A percentile compares a stretch with the other conserved stretches of the same genome.
Conservation (phyloP, 768 basidiomycete genomes). For the Boletus tomentosulus region DNA sequence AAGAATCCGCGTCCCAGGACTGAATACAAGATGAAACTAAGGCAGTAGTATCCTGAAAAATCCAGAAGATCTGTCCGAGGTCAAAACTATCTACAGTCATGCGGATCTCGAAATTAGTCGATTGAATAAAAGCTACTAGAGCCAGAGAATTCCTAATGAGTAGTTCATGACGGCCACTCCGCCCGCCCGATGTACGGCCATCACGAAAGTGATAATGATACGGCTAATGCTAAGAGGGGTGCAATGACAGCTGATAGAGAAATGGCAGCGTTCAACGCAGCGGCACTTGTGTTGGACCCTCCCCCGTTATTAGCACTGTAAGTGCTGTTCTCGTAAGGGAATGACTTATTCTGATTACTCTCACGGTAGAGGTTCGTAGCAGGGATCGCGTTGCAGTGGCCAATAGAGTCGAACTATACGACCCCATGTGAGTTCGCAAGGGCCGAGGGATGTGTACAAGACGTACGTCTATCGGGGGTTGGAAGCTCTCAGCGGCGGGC, state of each 20-base stretch:
- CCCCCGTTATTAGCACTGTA: neutral
- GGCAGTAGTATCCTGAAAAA: slow-evolving; percentile 6
- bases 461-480: slow-evolving; percentile 61
- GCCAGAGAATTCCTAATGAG: neutral
- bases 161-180: neutral
- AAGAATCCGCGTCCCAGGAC: neutral
- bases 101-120: slow-evolving; percentile 20
- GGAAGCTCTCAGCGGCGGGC: slow-evolving; percentile 63
- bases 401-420: slow-evolving; percentile 65
- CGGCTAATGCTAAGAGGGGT: slow-evolving; percentile 11
- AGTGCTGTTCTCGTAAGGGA: slow-evolving; percentile 48
- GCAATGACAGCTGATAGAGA: slow-evolving; percentile 10
- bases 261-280: slow-evolving; percentile 12
- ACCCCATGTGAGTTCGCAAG: neutral
- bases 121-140: slow-evolving; percentile 5
- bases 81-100: slow-evolving; percentile 19
- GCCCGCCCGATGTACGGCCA: no score
- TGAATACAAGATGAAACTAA: slow-evolving; percentile 10
- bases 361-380: slow-evolving; percentile 76
- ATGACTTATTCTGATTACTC: slow-evolving; percentile 66
- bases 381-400: slow-evolving; percentile 66
- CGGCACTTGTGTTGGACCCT: slow-evolving; percentile 4
- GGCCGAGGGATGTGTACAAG: neutral
- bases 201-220: slow-evolving; percentile 17
- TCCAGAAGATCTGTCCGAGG: slow-evolving; percentile 11